Evolutionary conservation across 495 filamentous ascomycete genomes (phyloP).

Genomic region (Echria macrotheca): DNA sequence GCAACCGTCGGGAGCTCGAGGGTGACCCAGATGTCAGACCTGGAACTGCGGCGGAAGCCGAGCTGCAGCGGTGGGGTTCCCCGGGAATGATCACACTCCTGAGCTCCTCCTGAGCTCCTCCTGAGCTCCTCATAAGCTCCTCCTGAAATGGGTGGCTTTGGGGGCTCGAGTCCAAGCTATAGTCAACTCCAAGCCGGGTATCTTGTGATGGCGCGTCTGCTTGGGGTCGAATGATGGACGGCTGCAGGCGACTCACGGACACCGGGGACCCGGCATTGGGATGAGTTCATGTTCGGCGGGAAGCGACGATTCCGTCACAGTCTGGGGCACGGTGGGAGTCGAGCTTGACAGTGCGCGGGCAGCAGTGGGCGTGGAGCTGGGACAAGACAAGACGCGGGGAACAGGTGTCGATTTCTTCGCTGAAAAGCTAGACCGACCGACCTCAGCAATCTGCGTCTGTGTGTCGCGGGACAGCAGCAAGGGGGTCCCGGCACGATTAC

Average conservation of each 20-base stretch:
- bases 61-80: background rate
- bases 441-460: background rate
- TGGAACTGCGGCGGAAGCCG: constrained; percentile 12
- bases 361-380: too few relatives aligned
- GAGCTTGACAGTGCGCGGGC: too few relatives aligned
- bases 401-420: too few relatives aligned
- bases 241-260: constrained; percentile 14
- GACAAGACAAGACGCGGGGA: too few relatives aligned
- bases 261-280: background rate
- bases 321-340: background rate
- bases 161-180: too few relatives aligned
- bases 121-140: background rate
- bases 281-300: background rate
- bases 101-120: too few relatives aligned
- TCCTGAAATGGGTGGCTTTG: background rate
- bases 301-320: constrained; percentile 7
- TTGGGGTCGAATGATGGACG: too few relatives aligned
- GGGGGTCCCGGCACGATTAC: constrained; percentile 7
- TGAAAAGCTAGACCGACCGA: constrained; percentile 1
- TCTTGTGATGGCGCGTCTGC: too few relatives aligned
- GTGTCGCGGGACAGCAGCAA: constrained; percentile 6
- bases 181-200: too few relatives aligned
- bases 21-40: too few relatives aligned
- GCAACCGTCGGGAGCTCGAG: too few relatives aligned
- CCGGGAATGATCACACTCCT: constrained; percentile 7